These are phyloP conservation scores for Rhodofomes roseus DNA, from an alignment of 1,284 basidiomycete genomes.

Conservation along the genomic window DNA sequence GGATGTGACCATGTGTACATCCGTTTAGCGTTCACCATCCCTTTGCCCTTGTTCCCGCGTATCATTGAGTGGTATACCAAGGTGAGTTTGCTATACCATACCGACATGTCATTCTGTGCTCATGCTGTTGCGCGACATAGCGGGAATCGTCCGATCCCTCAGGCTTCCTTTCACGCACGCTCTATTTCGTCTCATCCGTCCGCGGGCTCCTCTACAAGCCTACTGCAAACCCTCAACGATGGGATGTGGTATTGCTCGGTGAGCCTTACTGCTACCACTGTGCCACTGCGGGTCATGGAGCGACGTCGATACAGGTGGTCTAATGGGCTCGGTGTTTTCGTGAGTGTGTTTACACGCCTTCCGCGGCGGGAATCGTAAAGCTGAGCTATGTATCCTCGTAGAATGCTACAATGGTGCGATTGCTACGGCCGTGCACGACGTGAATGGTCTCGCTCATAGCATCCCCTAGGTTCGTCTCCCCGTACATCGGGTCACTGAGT, in stretches of 20 bases:
- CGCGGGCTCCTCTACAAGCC: conserved; percentile 62
- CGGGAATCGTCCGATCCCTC: conserved; percentile 65
- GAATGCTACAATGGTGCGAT: conserved; percentile 7
- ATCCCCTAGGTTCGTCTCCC: conserved; percentile 59
- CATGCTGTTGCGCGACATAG: conserved; percentile 31
- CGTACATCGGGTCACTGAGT: conserved; percentile 76
- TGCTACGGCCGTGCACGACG: background rate
- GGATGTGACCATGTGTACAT: conserved; percentile 1
- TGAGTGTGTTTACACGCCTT: conserved; percentile 36
- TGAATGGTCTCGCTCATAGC: background rate
- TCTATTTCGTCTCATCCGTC: conserved; percentile 58
- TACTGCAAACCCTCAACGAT: conserved; percentile 60
- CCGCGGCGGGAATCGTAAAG: too few relatives aligned
- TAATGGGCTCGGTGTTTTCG: conserved; percentile 91
- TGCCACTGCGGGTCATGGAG: background rate
- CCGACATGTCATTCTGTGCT: background rate
- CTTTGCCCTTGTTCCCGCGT: conserved; percentile 87
- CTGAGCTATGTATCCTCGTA: background rate
- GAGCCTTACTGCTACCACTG: conserved; percentile 15
- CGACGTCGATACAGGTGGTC: conserved; percentile 50
- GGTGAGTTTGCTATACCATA: conserved; percentile 39
- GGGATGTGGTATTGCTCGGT: conserved; percentile 84
- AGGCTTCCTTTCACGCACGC: conserved; percentile 69
- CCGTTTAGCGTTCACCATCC: conserved; percentile 81
- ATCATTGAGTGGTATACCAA: conserved; percentile 86